Percentiles rank a stretch among this genome's conserved stretches.
phyloP scores from a whole-genome alignment of 2,329 filamentous ascomycete genomes.

The Fusarium goolgardi region DNA sequence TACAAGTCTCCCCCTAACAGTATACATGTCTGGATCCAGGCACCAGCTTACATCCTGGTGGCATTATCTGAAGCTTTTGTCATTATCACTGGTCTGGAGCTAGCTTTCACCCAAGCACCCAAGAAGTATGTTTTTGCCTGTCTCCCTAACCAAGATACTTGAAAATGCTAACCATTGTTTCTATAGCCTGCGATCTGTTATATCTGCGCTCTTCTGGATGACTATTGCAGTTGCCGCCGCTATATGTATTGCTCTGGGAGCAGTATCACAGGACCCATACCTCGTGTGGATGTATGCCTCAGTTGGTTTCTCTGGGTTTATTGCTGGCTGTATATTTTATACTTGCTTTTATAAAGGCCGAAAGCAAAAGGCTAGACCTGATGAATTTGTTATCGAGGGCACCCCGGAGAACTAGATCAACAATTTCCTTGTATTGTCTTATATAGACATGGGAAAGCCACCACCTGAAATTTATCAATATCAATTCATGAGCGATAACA shows the following conservation, averaged over 20 bases:
- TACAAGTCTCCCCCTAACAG: constrained; percentile 12
- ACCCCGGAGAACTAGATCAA: neutral
- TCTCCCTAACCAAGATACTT: too few relatives aligned
- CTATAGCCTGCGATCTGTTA: neutral
- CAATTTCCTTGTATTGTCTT: too few relatives aligned
- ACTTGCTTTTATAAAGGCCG: constrained; percentile 2
- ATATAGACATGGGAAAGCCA: too few relatives aligned
- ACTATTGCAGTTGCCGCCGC: constrained; percentile 8
- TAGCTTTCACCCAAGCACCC: constrained; percentile 4
- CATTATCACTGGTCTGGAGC: constrained; percentile 9
- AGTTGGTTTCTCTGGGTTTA: neutral
- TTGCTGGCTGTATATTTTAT: constrained; percentile 9
- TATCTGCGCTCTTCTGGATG: constrained; percentile 13
- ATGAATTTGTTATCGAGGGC: constrained; percentile 1
- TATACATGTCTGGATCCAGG: constrained; percentile 11
- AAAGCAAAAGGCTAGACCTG: neutral
- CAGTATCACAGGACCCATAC: constrained; percentile 3
- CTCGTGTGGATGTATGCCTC: constrained; percentile 17
- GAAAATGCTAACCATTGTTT: neutral
- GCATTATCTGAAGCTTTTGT: neutral
- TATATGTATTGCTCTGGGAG: neutral
- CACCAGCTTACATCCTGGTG: neutral
- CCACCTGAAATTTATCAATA: too few relatives aligned
- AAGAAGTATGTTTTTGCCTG: neutral
- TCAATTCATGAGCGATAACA: too few relatives aligned